Conservation (phyloP, 805 yeast genomes). For the Vanderwaltozyma polyspora region DNA sequence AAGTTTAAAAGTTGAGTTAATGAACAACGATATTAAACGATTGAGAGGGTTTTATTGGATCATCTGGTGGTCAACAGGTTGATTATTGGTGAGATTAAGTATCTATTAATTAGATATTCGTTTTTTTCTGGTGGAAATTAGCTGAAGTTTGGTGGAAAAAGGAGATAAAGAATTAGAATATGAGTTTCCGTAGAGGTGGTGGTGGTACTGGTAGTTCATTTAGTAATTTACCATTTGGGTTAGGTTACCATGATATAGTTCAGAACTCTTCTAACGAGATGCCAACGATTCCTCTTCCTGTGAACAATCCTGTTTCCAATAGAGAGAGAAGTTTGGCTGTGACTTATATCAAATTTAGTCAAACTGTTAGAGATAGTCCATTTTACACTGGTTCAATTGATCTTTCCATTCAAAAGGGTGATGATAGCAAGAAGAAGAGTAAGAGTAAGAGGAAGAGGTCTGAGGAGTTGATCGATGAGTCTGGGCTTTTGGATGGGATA, state of each 20-base stretch:
- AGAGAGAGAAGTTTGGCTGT: constrained; percentile 42
- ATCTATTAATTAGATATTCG: too few relatives aligned
- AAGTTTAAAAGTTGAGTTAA: too few relatives aligned
- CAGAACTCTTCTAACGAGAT: constrained; percentile 29
- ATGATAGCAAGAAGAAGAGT: constrained; percentile 7
- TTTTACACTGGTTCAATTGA: constrained; percentile 48
- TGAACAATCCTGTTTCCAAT: constrained; percentile 45
- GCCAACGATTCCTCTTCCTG: constrained; percentile 44
- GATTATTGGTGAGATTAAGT: too few relatives aligned
- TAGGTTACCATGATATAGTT: constrained; percentile 52
- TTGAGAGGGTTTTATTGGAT: too few relatives aligned
- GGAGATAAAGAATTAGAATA: too few relatives aligned
- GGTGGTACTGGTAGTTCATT: constrained; percentile 31
- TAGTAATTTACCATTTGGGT: constrained; percentile 52
- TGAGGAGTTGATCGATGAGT: constrained; percentile 26
- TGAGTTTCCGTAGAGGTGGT: constrained; percentile 43
- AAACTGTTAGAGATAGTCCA: constrained; percentile 50
- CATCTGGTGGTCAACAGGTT: too few relatives aligned
- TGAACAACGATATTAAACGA: too few relatives aligned
- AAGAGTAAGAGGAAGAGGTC: constrained; percentile 9
- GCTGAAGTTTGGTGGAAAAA: too few relatives aligned
- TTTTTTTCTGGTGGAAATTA: too few relatives aligned
- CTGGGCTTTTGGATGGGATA: constrained; percentile 53
- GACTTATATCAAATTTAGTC: constrained; percentile 43
- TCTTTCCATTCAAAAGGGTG: constrained; percentile 20